Evolutionary conservation across 164 flowering plant species (phyloP).

Genomic region (Chimonanthus salicifolius): DNA sequence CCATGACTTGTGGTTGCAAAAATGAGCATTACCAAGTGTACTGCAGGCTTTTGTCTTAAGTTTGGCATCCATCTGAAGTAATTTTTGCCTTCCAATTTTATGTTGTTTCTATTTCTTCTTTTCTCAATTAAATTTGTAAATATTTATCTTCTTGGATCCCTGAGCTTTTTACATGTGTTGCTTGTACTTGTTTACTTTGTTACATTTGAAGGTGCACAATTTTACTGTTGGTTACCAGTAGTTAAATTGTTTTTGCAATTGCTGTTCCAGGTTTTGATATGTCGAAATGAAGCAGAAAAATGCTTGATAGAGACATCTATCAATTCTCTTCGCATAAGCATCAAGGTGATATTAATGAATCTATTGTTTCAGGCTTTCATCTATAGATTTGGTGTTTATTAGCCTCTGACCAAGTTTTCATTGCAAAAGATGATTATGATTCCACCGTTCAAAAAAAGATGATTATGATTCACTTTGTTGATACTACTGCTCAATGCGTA

Average conservation of each 20-base stretch:
- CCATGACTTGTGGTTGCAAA: too few relatives aligned
- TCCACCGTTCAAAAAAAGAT: not conserved
- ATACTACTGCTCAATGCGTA: not conserved
- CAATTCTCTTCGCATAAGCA: constrained; percentile 90
- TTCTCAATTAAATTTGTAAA: not conserved
- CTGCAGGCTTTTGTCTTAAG: too few relatives aligned
- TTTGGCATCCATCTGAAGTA: too few relatives aligned
- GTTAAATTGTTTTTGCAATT: constrained; percentile 8
- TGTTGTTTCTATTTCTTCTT: too few relatives aligned
- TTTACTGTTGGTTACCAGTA: not conserved
- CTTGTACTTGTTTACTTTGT: not conserved
- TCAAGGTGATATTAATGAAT: constrained; percentile 51
- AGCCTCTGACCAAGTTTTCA: not conserved
- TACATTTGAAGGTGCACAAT: not conserved
- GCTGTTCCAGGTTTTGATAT: constrained; percentile 71
- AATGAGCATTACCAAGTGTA: too few relatives aligned
- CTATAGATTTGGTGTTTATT: constrained; percentile 6
- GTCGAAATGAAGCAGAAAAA: constrained; percentile 96
- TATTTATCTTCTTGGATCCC: not conserved
- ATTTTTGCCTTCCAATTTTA: too few relatives aligned
- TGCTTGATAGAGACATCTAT: constrained; percentile 97
- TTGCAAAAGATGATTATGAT: not conserved
- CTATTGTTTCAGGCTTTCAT: not conserved
- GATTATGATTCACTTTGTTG: not conserved
- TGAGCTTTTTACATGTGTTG: not conserved